Percentiles rank a stretch among this genome's conserved stretches.
These are phyloP conservation scores for Polygonum aviculare DNA, from an alignment of 148 eudicot species.

Conservation along the genomic window DNA sequence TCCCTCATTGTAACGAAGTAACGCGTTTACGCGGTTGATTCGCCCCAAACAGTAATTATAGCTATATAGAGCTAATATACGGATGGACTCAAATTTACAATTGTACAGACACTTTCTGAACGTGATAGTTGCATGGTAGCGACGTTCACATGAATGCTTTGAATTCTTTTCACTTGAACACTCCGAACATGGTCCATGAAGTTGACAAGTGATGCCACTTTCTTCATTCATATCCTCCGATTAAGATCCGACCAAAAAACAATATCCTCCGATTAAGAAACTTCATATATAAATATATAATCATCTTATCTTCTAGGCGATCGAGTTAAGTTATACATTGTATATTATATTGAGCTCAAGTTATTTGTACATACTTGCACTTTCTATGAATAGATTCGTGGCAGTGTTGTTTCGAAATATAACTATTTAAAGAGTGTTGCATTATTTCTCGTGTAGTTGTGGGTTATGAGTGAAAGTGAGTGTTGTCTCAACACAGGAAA, in stretches of 20 bases:
- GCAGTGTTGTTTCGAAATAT: no score
- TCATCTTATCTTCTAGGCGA: background rate
- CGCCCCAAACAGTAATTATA: no score
- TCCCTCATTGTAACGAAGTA: no score
- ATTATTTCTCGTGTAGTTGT: background rate
- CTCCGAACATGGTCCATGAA: background rate
- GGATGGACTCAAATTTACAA: background rate
- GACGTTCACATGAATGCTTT: constrained; percentile 4
- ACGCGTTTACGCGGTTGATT: no score
- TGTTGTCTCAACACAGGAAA: background rate
- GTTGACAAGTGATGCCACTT: background rate
- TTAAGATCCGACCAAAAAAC: background rate
- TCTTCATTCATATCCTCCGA: background rate
- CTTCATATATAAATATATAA: background rate
- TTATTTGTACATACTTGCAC: no score
- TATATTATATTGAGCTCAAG: background rate
- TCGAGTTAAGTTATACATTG: background rate
- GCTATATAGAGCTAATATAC: background rate
- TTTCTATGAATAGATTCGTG: no score
- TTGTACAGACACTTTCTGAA: background rate
- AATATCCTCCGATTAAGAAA: background rate
- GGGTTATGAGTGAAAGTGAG: background rate
- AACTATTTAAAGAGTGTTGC: background rate
- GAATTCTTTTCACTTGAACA: background rate
- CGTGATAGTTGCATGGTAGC: background rate